phyloP scores from a whole-genome alignment of 176 grass and related monocot species.

The Raddia distichophylla region DNA sequence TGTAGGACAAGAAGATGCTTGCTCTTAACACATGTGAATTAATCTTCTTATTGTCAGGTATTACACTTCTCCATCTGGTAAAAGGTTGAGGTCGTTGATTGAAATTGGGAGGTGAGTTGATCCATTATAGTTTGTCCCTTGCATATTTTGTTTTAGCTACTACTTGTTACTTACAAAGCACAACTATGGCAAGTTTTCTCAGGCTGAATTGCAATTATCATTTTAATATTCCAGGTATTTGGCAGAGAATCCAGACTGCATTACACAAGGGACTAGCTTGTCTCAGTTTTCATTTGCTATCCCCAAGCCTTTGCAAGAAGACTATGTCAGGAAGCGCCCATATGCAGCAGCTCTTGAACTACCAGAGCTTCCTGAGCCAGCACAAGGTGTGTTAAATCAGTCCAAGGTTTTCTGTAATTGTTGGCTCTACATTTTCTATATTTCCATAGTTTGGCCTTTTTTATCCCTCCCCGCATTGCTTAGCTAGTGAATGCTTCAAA shows the following conservation, averaged over 20 bases:
- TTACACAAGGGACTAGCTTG: slow-evolving; percentile 51
- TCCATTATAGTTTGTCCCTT: slow-evolving; percentile 18
- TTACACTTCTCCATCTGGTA: slow-evolving; percentile 67
- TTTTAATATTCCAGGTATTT: slow-evolving; percentile 57
- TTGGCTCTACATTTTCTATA: background rate
- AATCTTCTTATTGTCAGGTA: slow-evolving; percentile 53
- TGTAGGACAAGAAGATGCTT: slow-evolving; percentile 24
- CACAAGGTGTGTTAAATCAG: slow-evolving; percentile 47
- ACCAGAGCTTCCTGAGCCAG: slow-evolving; percentile 35
- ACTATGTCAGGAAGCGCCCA: slow-evolving; percentile 41
- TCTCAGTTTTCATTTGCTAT: slow-evolving; percentile 61
- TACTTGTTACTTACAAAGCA: background rate
- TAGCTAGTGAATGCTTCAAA: slow-evolving; percentile 14
- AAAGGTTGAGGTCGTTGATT: slow-evolving; percentile 58
- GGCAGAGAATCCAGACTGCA: slow-evolving; percentile 53
- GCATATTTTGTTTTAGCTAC: slow-evolving; percentile 8
- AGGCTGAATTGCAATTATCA: slow-evolving; percentile 9
- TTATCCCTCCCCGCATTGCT: background rate
- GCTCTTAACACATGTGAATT: slow-evolving; percentile 16
- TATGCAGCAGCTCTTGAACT: slow-evolving; percentile 35
- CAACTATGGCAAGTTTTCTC: background rate
- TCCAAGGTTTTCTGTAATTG: slow-evolving; percentile 6
- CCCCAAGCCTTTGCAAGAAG: slow-evolving; percentile 56
- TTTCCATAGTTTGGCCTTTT: slow-evolving; percentile 2
- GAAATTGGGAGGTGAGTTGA: slow-evolving; percentile 57